Base-by-base conservation (phyloP, 768 basidiomycete species). In the Hemileccinum rubropunctum region DNA sequence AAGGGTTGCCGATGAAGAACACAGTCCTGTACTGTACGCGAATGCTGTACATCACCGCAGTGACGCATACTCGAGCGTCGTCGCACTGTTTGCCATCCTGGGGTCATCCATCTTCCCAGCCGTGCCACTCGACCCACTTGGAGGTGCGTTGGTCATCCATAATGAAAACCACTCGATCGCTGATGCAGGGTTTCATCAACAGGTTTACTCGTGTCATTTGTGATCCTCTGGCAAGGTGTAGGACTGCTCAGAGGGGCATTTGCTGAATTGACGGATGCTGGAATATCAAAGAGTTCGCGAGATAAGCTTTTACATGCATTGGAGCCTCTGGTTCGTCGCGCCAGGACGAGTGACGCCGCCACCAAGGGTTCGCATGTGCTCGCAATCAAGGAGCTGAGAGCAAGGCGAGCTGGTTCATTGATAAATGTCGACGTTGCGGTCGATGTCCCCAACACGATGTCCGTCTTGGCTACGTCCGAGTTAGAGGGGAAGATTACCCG, bases 31-130 rank as follows among this genome's bases (percentile, higher is more conserved):
- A 1, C 71, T 99, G 45, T 74, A 86, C 17, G 97, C 97, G n/a
- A 99, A 98, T 66, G 97, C 95, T 6, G 79, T 94, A 48, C 95
- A 98, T 67, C 97, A 99, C 70, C 81, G 97, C n/a, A 94, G 91
- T 56, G 97, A 99, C 66, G 93, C 92, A 6, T 92, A 94, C 62
- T 94, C 93, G 3, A 95, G 93, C 59, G 58, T 87, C 42, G 92
- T 99, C 47, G 93, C 95, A 11, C 80, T 98, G 48, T 79, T 88
- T 40, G 95, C 95, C 14, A 99, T 99, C 62, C 70, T 98, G 8
- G 93, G 95, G 12, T 91, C 86, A 10, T 90, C 90, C 75, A 75
- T 83, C 57, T 88, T 89, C 67, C 93, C 94, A 14, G 75, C 80
- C n/a, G 63, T 91, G 47, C 89, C 97, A 50, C 74, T 98, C 33